Percentiles rank a stretch among this genome's conserved stretches.
These are phyloP conservation scores for Selaginella moellendorffii DNA, from an alignment of 75 land plant species.

Conservation along the genomic window DNA sequence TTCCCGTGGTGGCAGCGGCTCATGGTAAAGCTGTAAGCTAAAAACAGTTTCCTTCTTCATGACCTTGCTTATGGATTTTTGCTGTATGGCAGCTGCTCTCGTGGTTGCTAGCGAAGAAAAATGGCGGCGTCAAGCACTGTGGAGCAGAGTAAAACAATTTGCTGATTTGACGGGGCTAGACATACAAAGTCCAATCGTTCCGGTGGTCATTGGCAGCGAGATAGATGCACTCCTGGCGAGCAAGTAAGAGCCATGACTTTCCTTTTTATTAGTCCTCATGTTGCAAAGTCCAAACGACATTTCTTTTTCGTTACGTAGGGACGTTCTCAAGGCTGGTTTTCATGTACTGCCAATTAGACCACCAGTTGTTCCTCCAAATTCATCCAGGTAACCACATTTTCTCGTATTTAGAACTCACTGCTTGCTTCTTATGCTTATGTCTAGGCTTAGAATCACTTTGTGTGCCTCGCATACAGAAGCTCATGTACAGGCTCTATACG, in stretches of 20 bases:
- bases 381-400: slow-evolving; percentile 63
- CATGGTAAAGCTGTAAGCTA: no score
- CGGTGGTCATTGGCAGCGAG: slow-evolving; percentile 72
- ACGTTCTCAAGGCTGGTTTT: slow-evolving; percentile 46
- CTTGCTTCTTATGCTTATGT: background rate
- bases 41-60: slow-evolving; percentile 11
- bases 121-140: slow-evolving; percentile 62
- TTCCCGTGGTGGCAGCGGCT: slow-evolving; percentile 85
- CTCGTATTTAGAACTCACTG: background rate
- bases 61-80: background rate
- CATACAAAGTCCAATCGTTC: slow-evolving; percentile 66
- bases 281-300: background rate
- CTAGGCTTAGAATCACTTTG: slow-evolving; percentile 67
- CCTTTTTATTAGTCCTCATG: background rate
- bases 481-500: slow-evolving; percentile 52
- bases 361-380: slow-evolving; percentile 77
- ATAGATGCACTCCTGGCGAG: slow-evolving; percentile 73
- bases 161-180: slow-evolving; percentile 37
- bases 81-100: slow-evolving; percentile 81
- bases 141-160: slow-evolving; percentile 62
- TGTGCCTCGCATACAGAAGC: slow-evolving; percentile 72
- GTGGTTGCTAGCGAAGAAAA: slow-evolving; percentile 51
- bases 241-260: slow-evolving; percentile 34
- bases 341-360: slow-evolving; percentile 92
- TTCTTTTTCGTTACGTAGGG: slow-evolving; percentile 10